Evolutionary conservation across 495 filamentous ascomycete species (phyloP), one percentile per base, ranked within the genome.

Genomic region (Aspergillus sparsus): DNA sequence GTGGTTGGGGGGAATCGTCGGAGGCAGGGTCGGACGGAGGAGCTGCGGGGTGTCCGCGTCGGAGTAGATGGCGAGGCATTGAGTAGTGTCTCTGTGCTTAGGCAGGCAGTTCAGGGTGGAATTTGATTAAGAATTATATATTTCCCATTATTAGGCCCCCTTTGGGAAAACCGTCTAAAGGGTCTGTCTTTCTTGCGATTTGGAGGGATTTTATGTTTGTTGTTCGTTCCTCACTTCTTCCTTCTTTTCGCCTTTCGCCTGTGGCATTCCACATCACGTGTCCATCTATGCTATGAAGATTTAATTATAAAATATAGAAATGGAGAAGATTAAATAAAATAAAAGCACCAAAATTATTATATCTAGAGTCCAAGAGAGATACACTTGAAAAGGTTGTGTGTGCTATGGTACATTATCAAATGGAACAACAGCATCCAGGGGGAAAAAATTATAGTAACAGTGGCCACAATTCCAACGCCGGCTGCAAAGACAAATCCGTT

Each of bases 11-110:
- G 21, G 57, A 56, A 39, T 61, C 46, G 41, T 42, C 46, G 45
- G 50, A 51, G 49, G 56, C 42, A 44, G 62, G n/a, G 10, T 62
- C 55, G 49, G 57, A n/a, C 6, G 35, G 57, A 47, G 53, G 59
- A 57, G 58, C 51, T 21, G 65, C 41, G 60, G 58, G 65, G 45
- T 65, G 55, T 21, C 62, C 64, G 60, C 62, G 44, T 47, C 44
- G 69, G 55, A 66, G 62, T 47, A 58, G 55, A 57, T 64, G 63
- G 57, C 65, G 69, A 55, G 69, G 67, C 69, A 72, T 72, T 60
- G 59, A 64, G 13, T 21, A 7, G n/a, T 58, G 32, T 41, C 16
- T 15, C 7, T 59, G 47, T 53, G 9, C 27, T 47, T 27, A 3
- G 27, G 32, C 15, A 31, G 50, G 45, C 9, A 27, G 16, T 4